A percentile compares a stretch with the other conserved stretches of the same genome.
These are phyloP conservation scores for Capsicum chinense DNA, from an alignment of 257 asterid genomes.

Conservation along the genomic window DNA sequence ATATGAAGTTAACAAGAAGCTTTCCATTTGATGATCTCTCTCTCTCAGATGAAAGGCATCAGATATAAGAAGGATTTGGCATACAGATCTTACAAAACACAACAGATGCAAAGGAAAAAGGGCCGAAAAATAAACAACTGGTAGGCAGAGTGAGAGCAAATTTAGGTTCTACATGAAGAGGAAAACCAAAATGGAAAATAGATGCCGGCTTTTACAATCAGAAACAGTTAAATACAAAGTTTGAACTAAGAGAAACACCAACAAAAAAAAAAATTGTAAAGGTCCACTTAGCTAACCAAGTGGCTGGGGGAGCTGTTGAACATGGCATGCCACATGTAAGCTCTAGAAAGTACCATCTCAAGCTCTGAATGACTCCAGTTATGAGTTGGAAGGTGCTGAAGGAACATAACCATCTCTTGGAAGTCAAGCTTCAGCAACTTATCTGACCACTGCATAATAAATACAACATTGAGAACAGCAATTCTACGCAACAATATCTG, in stretches of 20 bases:
- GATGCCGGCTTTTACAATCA: neutral
- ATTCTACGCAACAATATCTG: neutral
- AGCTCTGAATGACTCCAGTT: constrained; percentile 80
- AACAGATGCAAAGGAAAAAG: neutral
- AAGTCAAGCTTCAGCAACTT: constrained; percentile 82
- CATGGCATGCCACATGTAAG: constrained; percentile 98
- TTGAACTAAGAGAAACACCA: neutral
- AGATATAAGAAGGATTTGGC: neutral
- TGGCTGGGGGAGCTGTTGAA: constrained; percentile 93
- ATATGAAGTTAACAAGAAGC: neutral
- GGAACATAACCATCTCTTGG: constrained; percentile 98
- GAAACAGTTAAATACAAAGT: neutral
- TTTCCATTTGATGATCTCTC: neutral
- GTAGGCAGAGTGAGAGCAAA: neutral
- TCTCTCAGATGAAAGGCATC: neutral
- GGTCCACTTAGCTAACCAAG: constrained; percentile 59
- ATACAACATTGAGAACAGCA: neutral
- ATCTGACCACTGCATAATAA: constrained; percentile 75
- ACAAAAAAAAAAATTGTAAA: neutral
- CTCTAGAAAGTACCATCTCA: constrained; percentile 90
- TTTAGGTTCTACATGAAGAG: constrained; percentile 17
- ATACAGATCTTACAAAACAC: neutral
- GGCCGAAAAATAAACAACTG: neutral
- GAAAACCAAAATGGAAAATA: constrained; percentile 6
- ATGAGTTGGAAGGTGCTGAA: constrained; percentile 90